Conservation (phyloP, 106 monocot genomes). For the Phalaenopsis aphrodite region DNA sequence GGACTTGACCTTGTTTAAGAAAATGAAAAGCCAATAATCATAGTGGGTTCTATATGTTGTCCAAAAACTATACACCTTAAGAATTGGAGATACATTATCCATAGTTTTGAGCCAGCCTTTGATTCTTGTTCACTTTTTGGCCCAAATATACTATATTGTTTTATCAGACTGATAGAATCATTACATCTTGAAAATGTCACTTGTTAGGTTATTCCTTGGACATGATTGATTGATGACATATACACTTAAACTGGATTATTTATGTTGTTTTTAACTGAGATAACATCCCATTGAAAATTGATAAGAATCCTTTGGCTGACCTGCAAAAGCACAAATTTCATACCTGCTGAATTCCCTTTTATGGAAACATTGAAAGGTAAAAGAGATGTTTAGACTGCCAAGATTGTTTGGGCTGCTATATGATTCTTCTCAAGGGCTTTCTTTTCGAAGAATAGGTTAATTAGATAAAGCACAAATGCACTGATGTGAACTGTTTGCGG, state of each 20-base stretch:
- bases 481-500: neutral
- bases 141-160: neutral
- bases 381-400: neutral
- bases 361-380: neutral
- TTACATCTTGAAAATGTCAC: neutral
- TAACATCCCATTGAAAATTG: conserved; percentile 1
- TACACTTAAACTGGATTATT: neutral
- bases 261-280: neutral
- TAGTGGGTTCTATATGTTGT: neutral
- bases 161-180: neutral
- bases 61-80: neutral
- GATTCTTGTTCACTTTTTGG: neutral
- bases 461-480: neutral
- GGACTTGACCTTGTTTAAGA: neutral
- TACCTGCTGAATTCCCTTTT: neutral
- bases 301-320: neutral
- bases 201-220: neutral
- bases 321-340: neutral
- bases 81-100: neutral
- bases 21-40: neutral
- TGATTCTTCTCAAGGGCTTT: neutral
- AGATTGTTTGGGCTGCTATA: neutral
- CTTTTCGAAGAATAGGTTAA: neutral
- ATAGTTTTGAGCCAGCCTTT: neutral
- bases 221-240: neutral